phyloP scores from a whole-genome alignment of 2,329 filamentous ascomycete genomes.

The Pyricularia sp. region DNA sequence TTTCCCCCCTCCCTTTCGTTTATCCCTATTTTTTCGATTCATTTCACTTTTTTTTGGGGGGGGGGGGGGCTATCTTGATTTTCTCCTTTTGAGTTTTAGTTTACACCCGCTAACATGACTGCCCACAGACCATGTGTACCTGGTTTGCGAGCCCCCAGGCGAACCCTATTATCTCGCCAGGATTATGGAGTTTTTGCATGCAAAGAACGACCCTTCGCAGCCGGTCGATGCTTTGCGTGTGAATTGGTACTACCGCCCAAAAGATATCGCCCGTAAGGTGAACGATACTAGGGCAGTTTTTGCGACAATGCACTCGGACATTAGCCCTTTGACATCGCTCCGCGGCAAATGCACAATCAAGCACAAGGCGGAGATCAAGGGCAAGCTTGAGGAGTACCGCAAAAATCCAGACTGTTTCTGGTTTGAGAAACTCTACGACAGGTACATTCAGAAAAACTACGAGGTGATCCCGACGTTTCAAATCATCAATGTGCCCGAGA shows the following conservation, averaged over 20 bases:
- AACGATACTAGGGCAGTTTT: slow-evolving; percentile 87
- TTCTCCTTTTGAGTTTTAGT: not conserved
- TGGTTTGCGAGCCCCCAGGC: slow-evolving; percentile 93
- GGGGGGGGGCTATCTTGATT: not conserved
- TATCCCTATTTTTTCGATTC: not conserved
- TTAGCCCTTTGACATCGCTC: slow-evolving; percentile 82
- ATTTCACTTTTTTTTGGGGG: not conserved
- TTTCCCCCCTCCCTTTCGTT: not conserved
- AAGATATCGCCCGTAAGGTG: slow-evolving; percentile 87
- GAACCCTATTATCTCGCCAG: slow-evolving; percentile 96
- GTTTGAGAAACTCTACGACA: slow-evolving; percentile 96
- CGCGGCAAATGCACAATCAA: slow-evolving; percentile 88
- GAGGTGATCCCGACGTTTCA: slow-evolving; percentile 86
- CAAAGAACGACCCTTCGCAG: slow-evolving; percentile 60
- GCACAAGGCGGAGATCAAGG: slow-evolving; percentile 78
- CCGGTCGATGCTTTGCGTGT: slow-evolving; percentile 82
- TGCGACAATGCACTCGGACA: slow-evolving; percentile 97
- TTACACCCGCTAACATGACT: slow-evolving; percentile 3
- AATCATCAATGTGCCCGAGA: slow-evolving; percentile 92
- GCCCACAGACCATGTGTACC: slow-evolving; percentile 67
- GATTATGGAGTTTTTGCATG: slow-evolving; percentile 95
- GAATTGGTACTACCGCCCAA: slow-evolving; percentile 97
- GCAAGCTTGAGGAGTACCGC: slow-evolving; percentile 68
- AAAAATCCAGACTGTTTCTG: slow-evolving; percentile 83
- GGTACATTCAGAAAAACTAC: slow-evolving; percentile 97